These are phyloP conservation scores for Colletotrichum viniferum DNA, from an alignment of 2,329 filamentous ascomycete species.

Conservation along the genomic window DNA sequence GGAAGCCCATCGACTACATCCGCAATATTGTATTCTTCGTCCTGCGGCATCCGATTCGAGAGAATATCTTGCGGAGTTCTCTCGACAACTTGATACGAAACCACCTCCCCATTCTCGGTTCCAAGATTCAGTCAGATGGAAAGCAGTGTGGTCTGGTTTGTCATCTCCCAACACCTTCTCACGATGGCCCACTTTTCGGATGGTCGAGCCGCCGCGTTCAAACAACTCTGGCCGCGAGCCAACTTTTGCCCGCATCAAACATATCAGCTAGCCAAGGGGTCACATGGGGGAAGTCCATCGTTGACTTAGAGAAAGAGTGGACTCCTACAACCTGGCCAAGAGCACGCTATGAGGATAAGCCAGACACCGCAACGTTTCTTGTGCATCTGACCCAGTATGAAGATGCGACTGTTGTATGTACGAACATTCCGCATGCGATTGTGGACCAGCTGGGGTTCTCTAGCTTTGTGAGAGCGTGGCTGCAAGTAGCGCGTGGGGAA, in stretches of 20 bases:
- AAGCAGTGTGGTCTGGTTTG: not conserved
- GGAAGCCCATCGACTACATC: constrained; percentile 17
- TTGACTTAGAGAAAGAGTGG: not conserved
- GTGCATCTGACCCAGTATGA: constrained; percentile 25
- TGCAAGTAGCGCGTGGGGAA: constrained; percentile 17
- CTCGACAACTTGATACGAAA: constrained; percentile 22
- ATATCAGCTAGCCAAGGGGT: not conserved
- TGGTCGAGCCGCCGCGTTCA: constrained; percentile 13
- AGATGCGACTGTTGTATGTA: constrained; percentile 20
- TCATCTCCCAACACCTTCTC: not conserved
- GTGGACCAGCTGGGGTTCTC: constrained; percentile 24
- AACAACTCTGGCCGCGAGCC: not conserved
- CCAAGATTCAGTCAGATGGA: constrained; percentile 2
- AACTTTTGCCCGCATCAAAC: not conserved
- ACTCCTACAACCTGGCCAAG: constrained; percentile 21
- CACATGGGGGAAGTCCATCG: not conserved
- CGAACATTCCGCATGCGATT: constrained; percentile 26
- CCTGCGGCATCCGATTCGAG: constrained; percentile 11
- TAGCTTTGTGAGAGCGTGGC: constrained; percentile 24
- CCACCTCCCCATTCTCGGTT: constrained; percentile 23
- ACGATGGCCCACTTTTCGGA: not conserved
- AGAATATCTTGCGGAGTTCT: not conserved
- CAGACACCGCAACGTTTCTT: constrained; percentile 23
- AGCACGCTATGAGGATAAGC: constrained; percentile 9
- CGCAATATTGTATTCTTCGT: constrained; percentile 22